Conservation (phyloP, 805 yeast species). For the Cyberlindnera euphorbiae region DNA sequence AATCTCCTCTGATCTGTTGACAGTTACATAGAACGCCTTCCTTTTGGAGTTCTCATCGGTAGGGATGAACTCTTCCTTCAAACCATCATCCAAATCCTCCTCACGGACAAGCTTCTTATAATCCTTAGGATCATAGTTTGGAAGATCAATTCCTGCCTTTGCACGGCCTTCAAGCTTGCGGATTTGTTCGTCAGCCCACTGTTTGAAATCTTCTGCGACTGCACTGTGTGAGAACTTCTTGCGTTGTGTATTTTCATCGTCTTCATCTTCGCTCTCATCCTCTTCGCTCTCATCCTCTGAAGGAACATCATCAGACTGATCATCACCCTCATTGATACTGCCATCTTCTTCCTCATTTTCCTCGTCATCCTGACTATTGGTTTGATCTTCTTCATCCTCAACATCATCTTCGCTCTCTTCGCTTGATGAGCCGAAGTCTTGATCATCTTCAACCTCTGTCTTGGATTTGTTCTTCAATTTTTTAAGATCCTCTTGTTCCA, state of each 20-base stretch:
- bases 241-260: conserved; percentile 15
- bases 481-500: conserved; percentile 43
- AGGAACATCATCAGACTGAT: conserved; percentile 28
- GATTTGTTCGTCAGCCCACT: conserved; percentile 81
- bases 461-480: conserved; percentile 28
- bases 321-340: conserved; percentile 23
- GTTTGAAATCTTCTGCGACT: conserved; percentile 65
- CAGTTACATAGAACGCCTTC: conserved; percentile 62
- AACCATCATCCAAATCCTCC: conserved; percentile 70
- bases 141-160: conserved; percentile 36
- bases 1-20: conserved; percentile 59
- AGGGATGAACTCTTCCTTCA: conserved; percentile 60
- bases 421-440: conserved; percentile 47
- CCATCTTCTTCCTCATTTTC: conserved; percentile 19
- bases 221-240: conserved; percentile 41
- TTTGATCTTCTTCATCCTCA: conserved; percentile 22
- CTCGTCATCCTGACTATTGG: conserved; percentile 29
- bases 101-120: conserved; percentile 42
- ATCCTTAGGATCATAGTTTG: conserved; percentile 39
- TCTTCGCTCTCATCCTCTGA: too few relatives aligned
- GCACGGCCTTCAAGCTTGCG: conserved; percentile 59
- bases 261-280: conserved; percentile 29
- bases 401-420: conserved; percentile 23
- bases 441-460: conserved; percentile 46
- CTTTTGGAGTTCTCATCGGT: conserved; percentile 46